Base-by-base conservation (phyloP, 352 stramenopile genomes). In the Nothophytophthora sp. region DNA sequence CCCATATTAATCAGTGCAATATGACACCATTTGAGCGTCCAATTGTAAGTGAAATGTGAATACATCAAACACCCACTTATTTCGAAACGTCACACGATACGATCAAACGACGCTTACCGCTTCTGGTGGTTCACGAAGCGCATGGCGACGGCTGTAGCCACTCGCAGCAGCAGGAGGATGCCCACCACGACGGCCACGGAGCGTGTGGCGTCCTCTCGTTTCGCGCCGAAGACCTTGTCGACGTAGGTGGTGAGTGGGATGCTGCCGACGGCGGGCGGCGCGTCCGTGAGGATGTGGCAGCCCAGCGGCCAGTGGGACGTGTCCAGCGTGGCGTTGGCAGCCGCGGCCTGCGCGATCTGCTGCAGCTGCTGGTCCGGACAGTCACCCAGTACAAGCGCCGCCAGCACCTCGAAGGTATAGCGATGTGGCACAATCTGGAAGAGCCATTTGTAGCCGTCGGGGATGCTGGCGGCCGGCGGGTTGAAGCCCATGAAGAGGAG, bases 401-500 rank as follows among this genome's bases (percentile, higher is more conserved):
- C 38, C 9, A 49, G 29, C 20, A 56, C 46, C 15, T 36, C 38
- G 29, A 62, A 50, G 12, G 54, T 20, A 13, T 56, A 62, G 2
- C 38, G 28, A 4, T 50, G 44, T 10, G 44, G 53, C 1, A 36
- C 41, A 28, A 62, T 50, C 11, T 23, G 43, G 38, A 56, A 51
- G 4, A 62, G 29, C 54, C 54, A 62, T 18, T 62, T 55, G 52
- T 74, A 72, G 3, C 47, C 54, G 3, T 9, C 30, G 0, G 63
- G 55, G 27, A 81, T 75, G 29, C 32, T 18, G 8, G 23, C 42
- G 2, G 54, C 43, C 7, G 63, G 67, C 9, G 70, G 70, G 4
- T 63, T 70, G 28, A 77, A 84, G 5, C 79, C 79, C 5, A 50
- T 45, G 46, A 87, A 86, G 11, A 87, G 47, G 22, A 81, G 60